phyloP scores from a whole-genome alignment of 2,329 filamentous ascomycete genomes.

The Leptographium radiaticola region DNA sequence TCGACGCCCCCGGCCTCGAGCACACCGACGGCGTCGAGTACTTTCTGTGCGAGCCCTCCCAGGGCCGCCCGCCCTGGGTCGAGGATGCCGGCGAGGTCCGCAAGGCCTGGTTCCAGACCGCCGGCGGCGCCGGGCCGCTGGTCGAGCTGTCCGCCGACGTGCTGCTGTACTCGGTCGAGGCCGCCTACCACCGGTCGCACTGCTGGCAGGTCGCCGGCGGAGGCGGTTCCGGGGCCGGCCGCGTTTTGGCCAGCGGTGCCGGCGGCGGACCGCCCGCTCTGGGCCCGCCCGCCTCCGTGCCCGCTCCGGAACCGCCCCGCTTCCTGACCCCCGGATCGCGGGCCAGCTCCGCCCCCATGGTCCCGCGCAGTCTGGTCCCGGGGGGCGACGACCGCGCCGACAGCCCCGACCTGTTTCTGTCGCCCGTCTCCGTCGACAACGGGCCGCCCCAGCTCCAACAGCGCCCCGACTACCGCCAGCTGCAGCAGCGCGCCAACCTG shows the following conservation, averaged over 20 bases:
- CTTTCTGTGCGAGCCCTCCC: conserved; percentile 65
- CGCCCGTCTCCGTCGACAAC: not conserved
- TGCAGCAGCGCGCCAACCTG: conserved; percentile 13
- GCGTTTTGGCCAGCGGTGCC: not conserved
- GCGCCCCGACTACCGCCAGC: conserved; percentile 7
- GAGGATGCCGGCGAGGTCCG: conserved; percentile 49
- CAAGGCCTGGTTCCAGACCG: conserved; percentile 63
- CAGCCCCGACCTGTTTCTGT: not conserved
- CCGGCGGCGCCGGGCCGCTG: conserved; percentile 42
- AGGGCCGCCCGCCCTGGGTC: conserved; percentile 62
- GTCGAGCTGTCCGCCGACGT: conserved; percentile 48
- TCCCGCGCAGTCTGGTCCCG: no score
- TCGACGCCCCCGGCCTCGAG: conserved; percentile 59
- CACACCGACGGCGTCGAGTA: conserved; percentile 65
- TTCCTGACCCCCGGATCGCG: not conserved
- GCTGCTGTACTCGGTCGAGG: conserved; percentile 48
- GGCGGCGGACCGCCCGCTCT: not conserved
- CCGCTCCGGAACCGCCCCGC: conserved; percentile 4
- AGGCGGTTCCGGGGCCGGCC: no score
- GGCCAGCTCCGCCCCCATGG: no score
- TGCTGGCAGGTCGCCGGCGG: conserved; percentile 23
- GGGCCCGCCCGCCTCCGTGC: conserved; percentile 9
- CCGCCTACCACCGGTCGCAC: conserved; percentile 44
- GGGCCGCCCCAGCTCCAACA: not conserved
- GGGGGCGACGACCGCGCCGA: not conserved